Evolutionary conservation across 2,329 filamentous ascomycete species (phyloP), one percentile per base, ranked within the genome.

Genomic region (Thelonectria blattea): DNA sequence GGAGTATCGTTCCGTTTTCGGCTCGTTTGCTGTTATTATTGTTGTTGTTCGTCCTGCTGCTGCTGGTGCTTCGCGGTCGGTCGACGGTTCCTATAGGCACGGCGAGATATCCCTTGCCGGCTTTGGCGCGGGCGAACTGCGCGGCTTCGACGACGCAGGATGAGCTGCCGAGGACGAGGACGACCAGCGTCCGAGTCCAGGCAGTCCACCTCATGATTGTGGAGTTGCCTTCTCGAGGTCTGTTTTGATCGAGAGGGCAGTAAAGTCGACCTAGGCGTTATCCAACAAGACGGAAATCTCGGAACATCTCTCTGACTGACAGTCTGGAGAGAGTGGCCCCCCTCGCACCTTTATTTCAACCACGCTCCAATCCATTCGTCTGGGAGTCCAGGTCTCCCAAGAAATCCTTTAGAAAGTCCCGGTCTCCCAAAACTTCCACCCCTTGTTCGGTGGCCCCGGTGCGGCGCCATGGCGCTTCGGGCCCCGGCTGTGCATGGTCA

Each of bases 21-120:
- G 64, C 65, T 57, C 66, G 68, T 46, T 68, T 66, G 37, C 66
- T 37, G 60, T 64, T 73, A 24, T 55, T 53, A 18, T 70, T 69
- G 37, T 66, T 37, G 60, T 64, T 73, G 30, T 55, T 53, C 18
- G 70, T 69, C 47, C 67, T 66, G 34, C 67, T 42, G 60, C 64
- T 73, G 30, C 55, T 53, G 18, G 69, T 69, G 22, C 58, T 63
- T 11, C 27, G 27, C 11, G 69, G 64, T 48, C 67, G 68, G 52
- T 73, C 63, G 39, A 75, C 63, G 2, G 71, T 73, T 9, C 69
- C 73, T 7, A 80, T 70, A 15, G 75, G 75, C 43, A 80, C 65
- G 4, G 75, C 71, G 14, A 79, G 65, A 56, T 71, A 79, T 14
- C 77, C 77, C 52, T 77, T 67, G 18, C 77, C 77, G 14, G 60